phyloP scores from a whole-genome alignment of 2,329 filamentous ascomycete genomes.

The Arthroderma sp. region DNA sequence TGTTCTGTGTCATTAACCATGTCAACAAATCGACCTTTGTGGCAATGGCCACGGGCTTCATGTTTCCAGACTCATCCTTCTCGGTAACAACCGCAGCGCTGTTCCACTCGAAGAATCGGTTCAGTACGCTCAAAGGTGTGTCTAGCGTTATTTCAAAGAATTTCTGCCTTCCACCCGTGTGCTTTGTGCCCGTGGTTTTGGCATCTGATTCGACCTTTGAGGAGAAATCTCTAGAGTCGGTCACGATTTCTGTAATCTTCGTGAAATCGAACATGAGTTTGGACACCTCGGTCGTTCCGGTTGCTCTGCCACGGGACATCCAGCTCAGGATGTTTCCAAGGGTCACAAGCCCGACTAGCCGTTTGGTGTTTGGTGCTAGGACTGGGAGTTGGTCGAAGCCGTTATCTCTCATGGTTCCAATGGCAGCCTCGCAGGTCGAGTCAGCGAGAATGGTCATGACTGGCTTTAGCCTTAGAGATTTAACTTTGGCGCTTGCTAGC shows the following conservation, averaged over 20 bases:
- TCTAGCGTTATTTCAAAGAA: conserved; percentile 93
- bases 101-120: conserved; percentile 97
- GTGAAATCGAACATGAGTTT: conserved; percentile 97
- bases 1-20: conserved; percentile 66
- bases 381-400: conserved; percentile 97
- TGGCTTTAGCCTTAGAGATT: conserved; percentile 76
- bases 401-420: conserved; percentile 97
- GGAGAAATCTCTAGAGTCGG: conserved; percentile 55
- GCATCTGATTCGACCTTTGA: conserved; percentile 2
- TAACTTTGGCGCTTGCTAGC: conserved; percentile 66
- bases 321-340: conserved; percentile 88
- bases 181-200: conserved; percentile 16
- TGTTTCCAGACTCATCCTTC: conserved; percentile 43
- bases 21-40: conserved; percentile 93
- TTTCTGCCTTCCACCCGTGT: conserved; percentile 38
- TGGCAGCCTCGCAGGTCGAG: conserved; percentile 67
- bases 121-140: conserved; percentile 68
- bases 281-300: conserved; percentile 57
- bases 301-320: conserved; percentile 71
- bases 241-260: conserved; percentile 74
- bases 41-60: conserved; percentile 77
- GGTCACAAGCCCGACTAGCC: conserved; percentile 83
- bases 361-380: conserved; percentile 52
- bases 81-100: conserved; percentile 91
- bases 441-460: conserved; percentile 68